Conservation (phyloP, 176 grass and related monocot genomes). For the Oryza longistaminata region DNA sequence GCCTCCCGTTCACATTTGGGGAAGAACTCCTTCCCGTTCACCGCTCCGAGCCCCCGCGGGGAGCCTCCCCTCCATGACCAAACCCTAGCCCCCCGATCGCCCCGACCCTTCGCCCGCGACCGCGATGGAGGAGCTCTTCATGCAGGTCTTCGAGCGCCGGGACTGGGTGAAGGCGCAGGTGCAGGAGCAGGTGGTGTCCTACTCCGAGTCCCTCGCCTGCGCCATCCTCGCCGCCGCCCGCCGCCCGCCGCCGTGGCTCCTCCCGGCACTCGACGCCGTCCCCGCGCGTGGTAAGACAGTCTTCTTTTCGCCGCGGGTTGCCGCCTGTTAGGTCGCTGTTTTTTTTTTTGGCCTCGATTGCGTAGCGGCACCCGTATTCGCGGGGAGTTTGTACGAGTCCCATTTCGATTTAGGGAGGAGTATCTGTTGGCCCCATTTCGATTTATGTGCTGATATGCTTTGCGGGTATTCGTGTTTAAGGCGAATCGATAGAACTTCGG, state of each 20-base stretch:
- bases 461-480: not conserved
- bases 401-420: not conserved
- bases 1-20: not conserved
- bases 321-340: not conserved
- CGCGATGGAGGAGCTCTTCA: constrained; percentile 63
- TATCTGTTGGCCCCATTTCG: not conserved
- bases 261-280: not conserved
- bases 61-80: not conserved
- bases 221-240: constrained; percentile 46
- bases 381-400: not conserved
- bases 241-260: constrained; percentile 49
- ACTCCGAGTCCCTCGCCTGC: constrained; percentile 47
- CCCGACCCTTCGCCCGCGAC: not conserved
- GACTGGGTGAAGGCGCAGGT: constrained; percentile 50
- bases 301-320: not conserved
- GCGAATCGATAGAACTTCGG: not conserved
- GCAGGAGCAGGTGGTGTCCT: constrained; percentile 46
- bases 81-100: not conserved
- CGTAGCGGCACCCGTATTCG: not conserved
- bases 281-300: not conserved
- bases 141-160: constrained; percentile 56
- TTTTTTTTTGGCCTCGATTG: not conserved
- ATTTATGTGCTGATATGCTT: not conserved
- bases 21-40: not conserved
- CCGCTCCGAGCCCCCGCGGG: not conserved